Percentiles rank a stretch among this genome's conserved stretches.
phyloP scores from a whole-genome alignment of 2,329 filamentous ascomycete genomes.

The Colletotrichum falcatum region DNA sequence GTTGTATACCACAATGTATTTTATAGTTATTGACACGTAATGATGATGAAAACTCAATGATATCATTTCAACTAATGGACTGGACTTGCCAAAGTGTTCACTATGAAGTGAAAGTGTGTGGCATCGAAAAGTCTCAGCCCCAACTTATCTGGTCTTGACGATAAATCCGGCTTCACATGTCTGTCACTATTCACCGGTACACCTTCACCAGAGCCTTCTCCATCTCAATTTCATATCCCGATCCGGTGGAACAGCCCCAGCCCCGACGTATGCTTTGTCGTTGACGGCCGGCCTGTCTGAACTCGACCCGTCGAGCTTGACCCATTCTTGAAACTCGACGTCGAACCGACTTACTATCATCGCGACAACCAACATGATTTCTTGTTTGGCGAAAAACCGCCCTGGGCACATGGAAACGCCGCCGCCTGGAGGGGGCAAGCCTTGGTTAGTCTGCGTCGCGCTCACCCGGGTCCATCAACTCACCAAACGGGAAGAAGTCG shows the following conservation, averaged over 20 bases:
- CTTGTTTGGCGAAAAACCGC: conserved; percentile 54
- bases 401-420: conserved; percentile 53
- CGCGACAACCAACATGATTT: conserved; percentile 52
- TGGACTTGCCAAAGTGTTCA: no score
- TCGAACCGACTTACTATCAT: conserved; percentile 48
- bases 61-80: not conserved
- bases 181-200: conserved; percentile 43
- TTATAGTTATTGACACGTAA: conserved; percentile 21
- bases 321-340: conserved; percentile 45
- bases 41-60: conserved; percentile 22
- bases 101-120: not conserved
- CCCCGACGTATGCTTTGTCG: conserved; percentile 11
- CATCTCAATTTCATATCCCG: conserved; percentile 19
- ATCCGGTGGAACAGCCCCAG: conserved; percentile 30
- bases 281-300: conserved; percentile 8
- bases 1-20: conserved; percentile 24
- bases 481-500: conserved; percentile 27
- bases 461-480: not conserved
- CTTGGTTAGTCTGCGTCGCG: conserved; percentile 1
- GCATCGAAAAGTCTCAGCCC: rapidly evolving
- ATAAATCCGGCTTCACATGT: not conserved
- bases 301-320: not conserved
- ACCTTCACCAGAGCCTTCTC: not conserved
- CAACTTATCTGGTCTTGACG: not conserved
- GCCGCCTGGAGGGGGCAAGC: conserved; percentile 45